Evolutionary conservation across 2,329 filamentous ascomycete species (phyloP), one percentile per base, ranked within the genome.

Genomic region (Amesomyces nigricolor): DNA sequence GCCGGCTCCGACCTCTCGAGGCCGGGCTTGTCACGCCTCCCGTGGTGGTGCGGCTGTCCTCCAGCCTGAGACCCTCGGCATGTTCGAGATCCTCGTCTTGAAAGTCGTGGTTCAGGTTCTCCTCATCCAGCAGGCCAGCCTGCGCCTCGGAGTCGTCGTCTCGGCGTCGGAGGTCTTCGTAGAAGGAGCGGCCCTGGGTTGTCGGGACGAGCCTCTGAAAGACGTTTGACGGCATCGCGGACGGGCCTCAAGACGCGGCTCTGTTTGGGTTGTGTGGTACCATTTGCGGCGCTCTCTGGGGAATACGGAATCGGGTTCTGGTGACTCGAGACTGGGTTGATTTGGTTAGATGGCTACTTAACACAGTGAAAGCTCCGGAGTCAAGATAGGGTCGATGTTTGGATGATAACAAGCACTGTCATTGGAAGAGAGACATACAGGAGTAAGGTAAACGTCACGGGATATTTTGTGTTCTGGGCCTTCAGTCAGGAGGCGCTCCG

Each of bases 101-200:
- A 53, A 82, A 79, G 26, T 76, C 65, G 49, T 80, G 73, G 42
- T 73, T 74, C 6, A 81, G 65, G 58, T 81, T 81, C 62, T 80
- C 75, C 58, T 81, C 77, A 62, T 82, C 78, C 5, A 81, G 56
- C 19, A 74, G 65, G 2, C 71, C 75, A 4, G 71, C 71, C 44
- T 70, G 70, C 35, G 71, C 70, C 58, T 79, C 75, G 22, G 69
- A 58, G 53, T 78, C 77, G 47, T 70, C 70, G 45, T 74, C 73
- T n/a, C 67, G 60, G 6, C 58, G 69, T 58, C 74, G 70, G 14
- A 79, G 65, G 30, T 77, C 75, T 54, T 78, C 73, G 66, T 82
- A 81, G 61, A 78, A 79, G 3, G 78, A 75, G 48, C 71, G 66
- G 53, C 68, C 68, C 38, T 70, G 68, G 44, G 63, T 62, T 16